Evolutionary conservation across 2,329 filamentous ascomycete genomes (phyloP), one percentile per base, ranked within the genome.

Genomic region (Colletotrichum somersetense): DNA sequence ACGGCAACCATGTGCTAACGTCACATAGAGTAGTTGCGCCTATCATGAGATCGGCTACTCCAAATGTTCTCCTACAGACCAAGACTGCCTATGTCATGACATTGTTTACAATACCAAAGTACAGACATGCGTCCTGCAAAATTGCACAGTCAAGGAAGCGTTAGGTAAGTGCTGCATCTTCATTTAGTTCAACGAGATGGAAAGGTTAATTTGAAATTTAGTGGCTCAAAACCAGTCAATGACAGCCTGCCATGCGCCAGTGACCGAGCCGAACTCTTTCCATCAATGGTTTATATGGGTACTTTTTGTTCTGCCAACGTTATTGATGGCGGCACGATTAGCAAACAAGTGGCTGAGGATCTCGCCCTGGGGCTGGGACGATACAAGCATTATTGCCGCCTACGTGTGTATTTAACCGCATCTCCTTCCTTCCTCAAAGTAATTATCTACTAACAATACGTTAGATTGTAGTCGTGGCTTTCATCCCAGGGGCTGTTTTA

Each of bases 91-190:
- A 6, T 58, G 56, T 12, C 56, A 42, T 26, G 35, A 58, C 14
- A 18, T 6, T 58, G 35, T 10, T 44, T 58, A 26, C 8, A 12
- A 38, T 44, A 16, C 35, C 11, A 42, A 35, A 11, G n/a, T 58
- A 10, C 38, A 58, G n/a, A 0, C 23, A 42, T 58, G 56, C 3
- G 38, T 58, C 20, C 2, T 42, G 20, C n/a, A 44, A 26, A 58
- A 18, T 4, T 82, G 80, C 57, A 80, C 76, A 2, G 67, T 78
- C 18, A 78, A 76, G 33, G 77, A 83, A n/a, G 71, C 75, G 5
- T 66, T 82, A 2, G 62, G 81, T 82, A 75, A 44, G 77, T 74
- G 3, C 6, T 26, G 35, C 11, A 42, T 23, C 14, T 35, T 23
- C 3, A 3, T n/a, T 5, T 7, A 7, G 18, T 20, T 42, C 10